phyloP scores from a whole-genome alignment of 768 basidiomycete genomes.

The Austroboletus festivus region DNA sequence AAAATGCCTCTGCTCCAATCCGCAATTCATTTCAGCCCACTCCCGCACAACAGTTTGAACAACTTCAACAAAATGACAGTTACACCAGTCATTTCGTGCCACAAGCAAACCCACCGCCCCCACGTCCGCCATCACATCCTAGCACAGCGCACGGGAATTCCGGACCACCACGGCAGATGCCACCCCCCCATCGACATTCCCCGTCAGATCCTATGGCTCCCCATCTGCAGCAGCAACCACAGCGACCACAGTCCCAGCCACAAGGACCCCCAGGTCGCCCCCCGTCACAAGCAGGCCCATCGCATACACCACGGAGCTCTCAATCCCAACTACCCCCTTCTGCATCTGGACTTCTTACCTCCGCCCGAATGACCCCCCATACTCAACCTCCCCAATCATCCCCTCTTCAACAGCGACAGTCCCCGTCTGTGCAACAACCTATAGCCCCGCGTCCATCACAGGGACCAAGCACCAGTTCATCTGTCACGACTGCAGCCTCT shows the following conservation, averaged over 20 bases:
- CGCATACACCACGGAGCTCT: constrained; percentile 45
- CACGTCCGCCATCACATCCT: constrained; percentile 47
- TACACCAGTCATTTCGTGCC: constrained; percentile 34
- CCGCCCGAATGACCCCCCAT: constrained; percentile 36
- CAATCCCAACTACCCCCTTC: constrained; percentile 36
- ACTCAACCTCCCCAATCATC: constrained; percentile 33
- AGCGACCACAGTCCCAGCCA: constrained; percentile 60
- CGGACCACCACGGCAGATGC: constrained; percentile 32
- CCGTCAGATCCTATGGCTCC: constrained; percentile 44
- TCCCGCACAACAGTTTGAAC: constrained; percentile 62
- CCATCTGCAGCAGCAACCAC: constrained; percentile 39
- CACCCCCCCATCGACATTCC: constrained; percentile 43
- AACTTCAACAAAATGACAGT: constrained; percentile 44
- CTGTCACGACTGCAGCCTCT: constrained; percentile 23
- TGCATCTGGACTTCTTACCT: constrained; percentile 23
- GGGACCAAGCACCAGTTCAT: constrained; percentile 21
- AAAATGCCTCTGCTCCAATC: constrained; percentile 34
- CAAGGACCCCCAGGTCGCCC: constrained; percentile 47
- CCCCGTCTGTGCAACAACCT: constrained; percentile 34
- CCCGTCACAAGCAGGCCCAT: constrained; percentile 47
- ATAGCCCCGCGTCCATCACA: constrained; percentile 38
- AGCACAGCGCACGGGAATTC: constrained; percentile 29
- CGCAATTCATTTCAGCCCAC: constrained; percentile 50
- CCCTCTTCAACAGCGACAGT: constrained; percentile 31
- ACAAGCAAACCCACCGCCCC: constrained; percentile 39